Conservation (phyloP, 2,329 filamentous ascomycete species). For the Arthrobotrys sinensis region DNA sequence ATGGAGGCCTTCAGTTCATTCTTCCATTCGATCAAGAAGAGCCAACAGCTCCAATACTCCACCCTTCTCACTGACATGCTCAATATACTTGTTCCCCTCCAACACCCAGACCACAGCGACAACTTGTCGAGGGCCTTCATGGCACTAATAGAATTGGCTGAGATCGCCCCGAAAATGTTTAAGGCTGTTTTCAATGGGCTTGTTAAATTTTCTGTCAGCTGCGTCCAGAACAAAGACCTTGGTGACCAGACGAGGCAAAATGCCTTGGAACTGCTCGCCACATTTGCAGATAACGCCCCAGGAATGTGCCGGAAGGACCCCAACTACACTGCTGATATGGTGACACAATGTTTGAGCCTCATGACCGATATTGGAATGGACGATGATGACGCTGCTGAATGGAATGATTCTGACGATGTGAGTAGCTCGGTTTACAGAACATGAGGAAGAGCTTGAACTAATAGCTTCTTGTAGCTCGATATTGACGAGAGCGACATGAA, state of each 20-base stretch:
- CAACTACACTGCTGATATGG: conserved; percentile 95
- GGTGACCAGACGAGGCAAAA: conserved; percentile 93
- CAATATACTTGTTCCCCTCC: conserved; percentile 93
- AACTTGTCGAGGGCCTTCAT: conserved; percentile 91
- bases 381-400: conserved; percentile 94
- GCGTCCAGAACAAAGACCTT: conserved; percentile 96
- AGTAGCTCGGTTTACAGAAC: conserved; percentile 66
- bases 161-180: conserved; percentile 97
- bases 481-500: conserved; percentile 97
- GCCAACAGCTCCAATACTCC: conserved; percentile 89
- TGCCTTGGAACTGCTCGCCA: conserved; percentile 95
- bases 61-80: conserved; percentile 89
- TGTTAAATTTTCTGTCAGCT: conserved; percentile 91
- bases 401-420: conserved; percentile 92
- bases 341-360: conserved; percentile 95
- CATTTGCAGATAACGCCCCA: conserved; percentile 94
- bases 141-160: conserved; percentile 92
- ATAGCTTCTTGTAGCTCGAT: conserved; percentile 76
- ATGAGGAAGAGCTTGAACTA: background rate
- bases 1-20: conserved; percentile 98
- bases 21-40: conserved; percentile 91
- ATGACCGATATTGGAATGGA: conserved; percentile 98
- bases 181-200: conserved; percentile 92
- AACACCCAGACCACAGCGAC: conserved; percentile 90
- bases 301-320: conserved; percentile 94